Percentiles rank a stretch among this genome's conserved stretches.
phyloP scores from a whole-genome alignment of 768 basidiomycete genomes.

The Leucogyrophana mollusca region DNA sequence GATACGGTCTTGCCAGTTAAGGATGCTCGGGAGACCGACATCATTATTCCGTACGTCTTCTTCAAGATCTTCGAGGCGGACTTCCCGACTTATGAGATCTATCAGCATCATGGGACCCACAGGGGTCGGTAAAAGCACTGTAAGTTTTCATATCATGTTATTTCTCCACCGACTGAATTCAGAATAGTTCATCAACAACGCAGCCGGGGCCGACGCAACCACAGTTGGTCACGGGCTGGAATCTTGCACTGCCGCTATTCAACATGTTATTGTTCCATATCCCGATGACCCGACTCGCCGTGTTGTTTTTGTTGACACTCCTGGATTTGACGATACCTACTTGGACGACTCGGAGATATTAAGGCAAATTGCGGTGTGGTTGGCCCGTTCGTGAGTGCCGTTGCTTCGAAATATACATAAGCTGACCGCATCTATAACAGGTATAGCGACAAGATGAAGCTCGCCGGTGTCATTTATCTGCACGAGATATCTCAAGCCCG shows the following conservation, averaged over 20 bases:
- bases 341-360: slow-evolving; percentile 24
- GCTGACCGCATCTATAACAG: slow-evolving; percentile 16
- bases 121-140: slow-evolving; percentile 29
- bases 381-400: slow-evolving; percentile 20
- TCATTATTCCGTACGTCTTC: background rate
- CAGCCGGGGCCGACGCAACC: slow-evolving; percentile 5
- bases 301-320: slow-evolving; percentile 18
- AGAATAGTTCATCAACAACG: slow-evolving; percentile 24
- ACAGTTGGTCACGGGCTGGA: slow-evolving; percentile 16
- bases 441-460: slow-evolving; percentile 17
- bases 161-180: background rate
- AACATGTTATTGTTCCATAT: slow-evolving; percentile 12
- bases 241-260: slow-evolving; percentile 22
- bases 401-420: background rate
- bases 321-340: slow-evolving; percentile 26
- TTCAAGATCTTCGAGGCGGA: background rate
- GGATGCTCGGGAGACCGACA: background rate
- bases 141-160: slow-evolving; percentile 1
- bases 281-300: slow-evolving; percentile 14
- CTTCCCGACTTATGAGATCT: no score
- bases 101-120: slow-evolving; percentile 29
- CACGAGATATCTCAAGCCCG: no score
- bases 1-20: no score
- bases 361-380: slow-evolving; percentile 21
- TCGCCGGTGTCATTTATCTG: no score